These are phyloP conservation scores for Boletellus deceptivus DNA, from an alignment of 1,284 basidiomycete genomes.

Conservation along the genomic window DNA sequence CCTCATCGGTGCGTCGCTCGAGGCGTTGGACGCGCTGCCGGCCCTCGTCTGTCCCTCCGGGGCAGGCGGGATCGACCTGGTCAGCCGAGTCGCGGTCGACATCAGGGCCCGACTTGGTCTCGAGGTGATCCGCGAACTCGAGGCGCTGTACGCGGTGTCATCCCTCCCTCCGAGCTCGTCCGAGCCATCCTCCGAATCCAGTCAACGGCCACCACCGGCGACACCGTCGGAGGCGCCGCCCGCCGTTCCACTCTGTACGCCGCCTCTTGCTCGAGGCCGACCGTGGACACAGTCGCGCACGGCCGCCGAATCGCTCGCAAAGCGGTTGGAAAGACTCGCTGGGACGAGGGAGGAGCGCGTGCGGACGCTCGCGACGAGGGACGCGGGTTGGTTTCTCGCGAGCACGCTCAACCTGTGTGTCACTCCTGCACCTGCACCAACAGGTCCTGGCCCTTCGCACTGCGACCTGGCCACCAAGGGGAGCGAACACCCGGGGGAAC, in stretches of 20 bases:
- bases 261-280: not conserved
- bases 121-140: slow-evolving; percentile 29
- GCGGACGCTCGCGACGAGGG: slow-evolving; percentile 22
- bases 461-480: not conserved
- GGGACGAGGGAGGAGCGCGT: slow-evolving; percentile 22
- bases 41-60: not conserved
- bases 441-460: not conserved
- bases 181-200: not conserved
- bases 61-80: too few species aligned
- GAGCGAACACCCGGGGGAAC: not conserved
- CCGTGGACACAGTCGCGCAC: not conserved
- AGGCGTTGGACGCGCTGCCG: slow-evolving; percentile 20
- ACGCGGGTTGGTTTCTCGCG: slow-evolving; percentile 29
- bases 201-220: not conserved
- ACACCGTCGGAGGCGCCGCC: not conserved
- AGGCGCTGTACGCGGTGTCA: slow-evolving; percentile 16
- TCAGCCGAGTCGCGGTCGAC: slow-evolving; percentile 2
- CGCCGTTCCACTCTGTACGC: not conserved
- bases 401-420: slow-evolving; percentile 26
- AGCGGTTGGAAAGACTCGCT: slow-evolving; percentile 7
- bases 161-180: not conserved
- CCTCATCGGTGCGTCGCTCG: slow-evolving; percentile 23
- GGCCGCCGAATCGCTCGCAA: not conserved
- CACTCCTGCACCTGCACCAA: not conserved
- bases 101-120: slow-evolving; percentile 25